Percentiles rank a stretch among this genome's conserved stretches.
phyloP scores from a whole-genome alignment of 2,329 filamentous ascomycete genomes.

The Pyricularia sp. region DNA sequence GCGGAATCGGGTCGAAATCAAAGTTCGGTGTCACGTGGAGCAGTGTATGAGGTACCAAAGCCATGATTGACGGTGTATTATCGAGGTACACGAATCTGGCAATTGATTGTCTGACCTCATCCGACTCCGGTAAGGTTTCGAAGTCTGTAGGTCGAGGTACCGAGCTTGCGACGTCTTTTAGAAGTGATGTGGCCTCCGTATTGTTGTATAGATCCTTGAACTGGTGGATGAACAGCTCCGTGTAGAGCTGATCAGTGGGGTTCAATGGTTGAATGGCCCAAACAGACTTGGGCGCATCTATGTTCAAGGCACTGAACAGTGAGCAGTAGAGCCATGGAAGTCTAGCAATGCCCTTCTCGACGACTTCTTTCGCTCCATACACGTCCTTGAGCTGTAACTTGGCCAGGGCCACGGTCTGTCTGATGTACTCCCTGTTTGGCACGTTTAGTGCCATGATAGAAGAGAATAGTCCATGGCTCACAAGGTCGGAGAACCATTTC shows the following conservation, averaged over 20 bases:
- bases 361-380: conserved; percentile 52
- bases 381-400: conserved; percentile 61
- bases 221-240: conserved; percentile 65
- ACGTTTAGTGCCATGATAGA: conserved; percentile 5
- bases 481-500: conserved; percentile 63
- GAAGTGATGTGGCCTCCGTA: conserved; percentile 55
- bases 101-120: conserved; percentile 37
- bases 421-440: conserved; percentile 50
- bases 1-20: conserved; percentile 76
- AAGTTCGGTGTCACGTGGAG: conserved; percentile 58
- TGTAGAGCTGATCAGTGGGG: conserved; percentile 57
- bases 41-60: conserved; percentile 55
- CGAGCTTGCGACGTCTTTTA: conserved; percentile 53
- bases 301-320: conserved; percentile 70
- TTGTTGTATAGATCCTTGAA: conserved; percentile 83
- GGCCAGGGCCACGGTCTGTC: conserved; percentile 69
- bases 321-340: conserved; percentile 80
- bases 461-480: conserved; percentile 14
- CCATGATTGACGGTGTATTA: conserved; percentile 62
- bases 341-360: conserved; percentile 58
- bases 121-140: conserved; percentile 24
- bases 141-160: conserved; percentile 6
- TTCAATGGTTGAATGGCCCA: conserved; percentile 70
- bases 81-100: conserved; percentile 73
- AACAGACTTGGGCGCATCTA: conserved; percentile 69